phyloP scores from a whole-genome alignment of 257 asterid species.

The Lycium ferocissimum region DNA sequence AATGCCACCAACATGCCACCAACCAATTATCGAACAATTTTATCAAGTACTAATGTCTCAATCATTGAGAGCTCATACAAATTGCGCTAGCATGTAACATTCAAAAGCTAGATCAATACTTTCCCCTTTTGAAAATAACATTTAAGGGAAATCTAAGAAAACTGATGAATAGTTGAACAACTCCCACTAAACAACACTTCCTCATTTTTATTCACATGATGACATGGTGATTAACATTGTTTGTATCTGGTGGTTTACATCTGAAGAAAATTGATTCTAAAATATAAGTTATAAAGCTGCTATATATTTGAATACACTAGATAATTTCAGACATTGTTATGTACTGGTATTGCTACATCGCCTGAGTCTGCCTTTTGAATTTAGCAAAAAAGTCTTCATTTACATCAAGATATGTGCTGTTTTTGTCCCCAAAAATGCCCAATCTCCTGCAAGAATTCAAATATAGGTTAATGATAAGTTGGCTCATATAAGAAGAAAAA shows the following conservation, averaged over 20 bases:
- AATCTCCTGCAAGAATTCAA: conserved; percentile 37
- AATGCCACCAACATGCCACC: no score
- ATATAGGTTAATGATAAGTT: conserved; percentile 8
- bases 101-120: background rate
- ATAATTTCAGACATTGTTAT: conserved; percentile 13
- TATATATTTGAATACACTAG: background rate
- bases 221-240: background rate
- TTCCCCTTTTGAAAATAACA: background rate
- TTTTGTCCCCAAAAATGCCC: conserved; percentile 35
- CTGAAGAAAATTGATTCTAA: conserved; percentile 3
- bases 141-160: background rate
- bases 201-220: conserved; percentile 18
- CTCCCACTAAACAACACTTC: background rate
- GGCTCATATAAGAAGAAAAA: background rate
- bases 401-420: background rate
- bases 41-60: no score
- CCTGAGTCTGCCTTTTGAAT: background rate
- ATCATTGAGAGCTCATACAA: no score
- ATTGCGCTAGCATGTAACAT: no score
- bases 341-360: conserved; percentile 13
- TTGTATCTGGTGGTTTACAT: conserved; percentile 15
- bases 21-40: no score
- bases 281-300: conserved; percentile 10
- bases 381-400: background rate
- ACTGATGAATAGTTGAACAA: background rate